phyloP scores from a whole-genome alignment of 2,329 filamentous ascomycete species.

The Plectosphaerella cucumerina region DNA sequence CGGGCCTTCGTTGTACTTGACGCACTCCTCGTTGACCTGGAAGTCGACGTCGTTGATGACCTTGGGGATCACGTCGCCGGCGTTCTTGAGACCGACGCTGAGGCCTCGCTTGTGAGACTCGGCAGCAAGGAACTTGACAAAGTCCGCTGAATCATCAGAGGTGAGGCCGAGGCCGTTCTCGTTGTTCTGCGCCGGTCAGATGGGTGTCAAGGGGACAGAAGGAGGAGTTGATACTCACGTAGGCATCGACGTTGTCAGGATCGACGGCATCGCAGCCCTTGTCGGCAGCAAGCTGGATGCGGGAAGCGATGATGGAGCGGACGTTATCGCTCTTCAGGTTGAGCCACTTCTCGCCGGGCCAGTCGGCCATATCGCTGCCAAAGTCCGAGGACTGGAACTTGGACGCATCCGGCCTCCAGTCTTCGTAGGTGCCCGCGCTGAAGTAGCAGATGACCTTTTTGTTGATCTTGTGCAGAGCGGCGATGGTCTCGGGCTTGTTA shows the following conservation, averaged over 20 bases:
- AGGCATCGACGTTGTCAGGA: slow-evolving; percentile 68
- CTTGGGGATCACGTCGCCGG: slow-evolving; percentile 50
- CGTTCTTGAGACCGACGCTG: slow-evolving; percentile 66
- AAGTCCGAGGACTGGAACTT: slow-evolving; percentile 52
- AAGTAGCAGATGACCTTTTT: slow-evolving; percentile 73
- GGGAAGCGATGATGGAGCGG: slow-evolving; percentile 58
- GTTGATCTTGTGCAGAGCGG: slow-evolving; percentile 51
- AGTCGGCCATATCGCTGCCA: slow-evolving; percentile 56
- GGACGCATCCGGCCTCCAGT: slow-evolving; percentile 54
- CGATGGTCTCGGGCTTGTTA: slow-evolving; percentile 36
- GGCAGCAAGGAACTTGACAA: slow-evolving; percentile 54
- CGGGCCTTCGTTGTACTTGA: slow-evolving; percentile 56
- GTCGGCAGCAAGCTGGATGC: slow-evolving; percentile 54
- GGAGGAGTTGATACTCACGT: slow-evolving; percentile 31
- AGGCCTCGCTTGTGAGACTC: slow-evolving; percentile 51
- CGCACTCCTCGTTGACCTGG: slow-evolving; percentile 67
- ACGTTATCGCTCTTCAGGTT: slow-evolving; percentile 54
- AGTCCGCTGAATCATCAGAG: slow-evolving; percentile 50
- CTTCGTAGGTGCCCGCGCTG: slow-evolving; percentile 65
- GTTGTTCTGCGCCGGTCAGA: slow-evolving; percentile 39
- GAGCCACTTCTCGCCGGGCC: slow-evolving; percentile 66
- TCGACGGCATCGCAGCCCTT: slow-evolving; percentile 68
- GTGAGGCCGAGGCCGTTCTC: slow-evolving; percentile 59
- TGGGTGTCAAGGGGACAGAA: slow-evolving; percentile 19
- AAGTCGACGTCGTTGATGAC: slow-evolving; percentile 53